Conservation (phyloP, 768 basidiomycete genomes). For the Amanita exitialis region DNA sequence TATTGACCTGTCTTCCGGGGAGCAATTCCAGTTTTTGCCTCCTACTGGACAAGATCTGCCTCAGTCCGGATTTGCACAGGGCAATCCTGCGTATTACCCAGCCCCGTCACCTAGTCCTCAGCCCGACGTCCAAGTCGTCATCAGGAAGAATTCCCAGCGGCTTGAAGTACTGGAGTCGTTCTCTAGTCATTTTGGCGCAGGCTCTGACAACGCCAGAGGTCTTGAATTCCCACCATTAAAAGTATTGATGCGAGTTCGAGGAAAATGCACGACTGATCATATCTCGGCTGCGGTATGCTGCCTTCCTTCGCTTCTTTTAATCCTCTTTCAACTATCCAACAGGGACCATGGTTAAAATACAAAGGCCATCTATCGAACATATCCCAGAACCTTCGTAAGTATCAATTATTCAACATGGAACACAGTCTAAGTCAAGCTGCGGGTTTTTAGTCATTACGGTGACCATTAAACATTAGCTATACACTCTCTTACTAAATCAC, state of each 20-base stretch:
- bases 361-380: conserved; percentile 96
- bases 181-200: conserved; percentile 55
- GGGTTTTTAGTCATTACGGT: conserved; percentile 65
- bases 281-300: conserved; percentile 83
- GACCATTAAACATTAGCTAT: neutral
- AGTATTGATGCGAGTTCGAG: conserved; percentile 83
- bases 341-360: conserved; percentile 97
- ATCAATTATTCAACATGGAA: neutral
- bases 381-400: conserved; percentile 86
- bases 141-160: conserved; percentile 70
- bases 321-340: conserved; percentile 5
- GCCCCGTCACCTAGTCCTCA: conserved; percentile 60
- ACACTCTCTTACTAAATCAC: neutral
- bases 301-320: neutral
- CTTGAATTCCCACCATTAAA: conserved; percentile 76
- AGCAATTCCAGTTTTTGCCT: conserved; percentile 74
- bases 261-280: conserved; percentile 99
- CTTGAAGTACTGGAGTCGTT: conserved; percentile 87
- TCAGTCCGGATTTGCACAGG: conserved; percentile 67
- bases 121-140: conserved; percentile 68
- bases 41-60: conserved; percentile 85
- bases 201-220: conserved; percentile 32
- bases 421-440: neutral
- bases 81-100: conserved; percentile 71
- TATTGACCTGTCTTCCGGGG: conserved; percentile 54